Conservation (phyloP, 495 filamentous ascomycete species). For the Paragyromitra xinjiangensis region DNA sequence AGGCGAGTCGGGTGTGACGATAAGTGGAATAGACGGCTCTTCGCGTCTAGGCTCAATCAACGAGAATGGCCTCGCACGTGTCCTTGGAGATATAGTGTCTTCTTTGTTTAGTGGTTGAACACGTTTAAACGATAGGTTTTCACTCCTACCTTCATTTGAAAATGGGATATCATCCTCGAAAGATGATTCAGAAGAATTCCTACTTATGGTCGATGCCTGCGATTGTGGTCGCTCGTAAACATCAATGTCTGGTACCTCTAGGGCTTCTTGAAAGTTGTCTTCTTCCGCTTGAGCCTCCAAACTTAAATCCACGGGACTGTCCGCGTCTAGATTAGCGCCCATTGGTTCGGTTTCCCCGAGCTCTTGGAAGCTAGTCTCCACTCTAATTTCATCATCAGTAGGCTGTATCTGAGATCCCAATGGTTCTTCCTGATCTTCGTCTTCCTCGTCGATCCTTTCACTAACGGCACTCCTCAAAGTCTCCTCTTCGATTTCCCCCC, state of each 20-base stretch:
- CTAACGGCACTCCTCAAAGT: conserved; percentile 48
- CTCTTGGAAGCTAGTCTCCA: conserved; percentile 17
- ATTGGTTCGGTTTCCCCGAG: conserved; percentile 27
- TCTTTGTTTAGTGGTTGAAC: conserved; percentile 37
- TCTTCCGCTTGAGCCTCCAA: conserved; percentile 34
- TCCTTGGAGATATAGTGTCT: conserved; percentile 46
- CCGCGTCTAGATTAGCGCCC: conserved; percentile 36
- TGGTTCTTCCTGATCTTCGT: conserved; percentile 43
- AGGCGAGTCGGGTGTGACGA: conserved; percentile 52
- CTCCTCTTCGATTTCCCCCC: conserved; percentile 49
- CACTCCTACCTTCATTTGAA: conserved; percentile 46
- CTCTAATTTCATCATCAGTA: conserved; percentile 31
- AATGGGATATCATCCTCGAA: conserved; percentile 47
- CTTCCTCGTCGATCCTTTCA: conserved; percentile 56
- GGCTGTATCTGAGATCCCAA: conserved; percentile 33
- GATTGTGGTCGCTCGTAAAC: conserved; percentile 42
- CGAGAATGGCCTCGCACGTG: conserved; percentile 47
- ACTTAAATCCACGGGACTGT: conserved; percentile 12
- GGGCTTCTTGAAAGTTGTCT: conserved; percentile 31
- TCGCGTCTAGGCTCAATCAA: conserved; percentile 40
- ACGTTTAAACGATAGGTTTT: conserved; percentile 29
- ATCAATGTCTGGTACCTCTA: conserved; percentile 21
- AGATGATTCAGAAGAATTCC: conserved; percentile 49
- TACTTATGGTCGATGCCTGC: conserved; percentile 40
- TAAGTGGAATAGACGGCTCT: conserved; percentile 50